Evolutionary conservation across 495 filamentous ascomycete species (phyloP).

Genomic region (Aspergillus panamensis): DNA sequence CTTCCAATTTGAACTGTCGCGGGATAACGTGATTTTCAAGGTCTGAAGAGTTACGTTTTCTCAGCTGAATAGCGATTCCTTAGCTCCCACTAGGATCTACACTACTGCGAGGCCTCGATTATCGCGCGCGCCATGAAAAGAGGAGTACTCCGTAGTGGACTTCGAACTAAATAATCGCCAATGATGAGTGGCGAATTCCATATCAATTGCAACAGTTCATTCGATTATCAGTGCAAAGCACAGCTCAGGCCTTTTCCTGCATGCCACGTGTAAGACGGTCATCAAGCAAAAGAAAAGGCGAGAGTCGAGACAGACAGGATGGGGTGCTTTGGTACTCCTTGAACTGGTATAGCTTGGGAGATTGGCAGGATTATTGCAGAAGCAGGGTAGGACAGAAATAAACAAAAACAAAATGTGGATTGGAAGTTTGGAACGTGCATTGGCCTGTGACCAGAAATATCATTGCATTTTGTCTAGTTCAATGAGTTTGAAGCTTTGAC

Average conservation of each 20-base stretch:
- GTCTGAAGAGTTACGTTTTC: not conserved
- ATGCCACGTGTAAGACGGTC: slow-evolving; percentile 7
- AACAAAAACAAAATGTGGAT: not conserved
- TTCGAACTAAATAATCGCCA: too few species aligned
- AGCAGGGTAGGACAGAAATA: not conserved
- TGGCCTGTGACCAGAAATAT: too few species aligned
- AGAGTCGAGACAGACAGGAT: not conserved
- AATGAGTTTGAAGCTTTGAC: too few species aligned
- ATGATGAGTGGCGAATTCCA: not conserved
- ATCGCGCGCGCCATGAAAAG: not conserved
- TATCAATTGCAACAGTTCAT: not conserved
- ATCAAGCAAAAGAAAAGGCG: not conserved
- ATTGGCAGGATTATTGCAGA: not conserved
- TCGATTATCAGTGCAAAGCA: not conserved
- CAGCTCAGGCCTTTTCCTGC: slow-evolving; percentile 1
- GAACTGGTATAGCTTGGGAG: not conserved
- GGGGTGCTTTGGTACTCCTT: not conserved
- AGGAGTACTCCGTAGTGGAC: not conserved
- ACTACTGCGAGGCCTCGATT: not conserved
- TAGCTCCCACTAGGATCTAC: not conserved
- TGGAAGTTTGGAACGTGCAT: not conserved
- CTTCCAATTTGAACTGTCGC: not conserved
- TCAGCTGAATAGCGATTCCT: not conserved
- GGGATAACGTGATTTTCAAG: too few species aligned
- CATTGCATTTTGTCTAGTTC: too few species aligned